Conservation (phyloP, 108 stramenopile species). For the Pseudonitzschia delicatissima region DNA sequence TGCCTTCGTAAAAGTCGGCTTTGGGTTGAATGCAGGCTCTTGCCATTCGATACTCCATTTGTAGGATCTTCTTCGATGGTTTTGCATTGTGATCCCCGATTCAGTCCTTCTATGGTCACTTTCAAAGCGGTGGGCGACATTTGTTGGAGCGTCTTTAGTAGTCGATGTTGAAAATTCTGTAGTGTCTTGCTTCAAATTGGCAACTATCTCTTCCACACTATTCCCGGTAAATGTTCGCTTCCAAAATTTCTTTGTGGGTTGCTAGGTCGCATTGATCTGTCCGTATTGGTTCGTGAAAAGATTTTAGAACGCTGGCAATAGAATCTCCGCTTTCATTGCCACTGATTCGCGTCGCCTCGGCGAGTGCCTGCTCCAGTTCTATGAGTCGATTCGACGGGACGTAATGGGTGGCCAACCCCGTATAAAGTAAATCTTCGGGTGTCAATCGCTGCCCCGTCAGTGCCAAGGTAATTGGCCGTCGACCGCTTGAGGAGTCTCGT, state of each 20-base stretch:
- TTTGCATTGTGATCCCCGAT: constrained; percentile 38
- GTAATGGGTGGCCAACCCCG: constrained; percentile 95
- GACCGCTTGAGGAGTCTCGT: constrained; percentile 69
- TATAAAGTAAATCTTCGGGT: constrained; percentile 79
- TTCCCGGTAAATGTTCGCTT: constrained; percentile 44
- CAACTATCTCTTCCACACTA: constrained; percentile 12
- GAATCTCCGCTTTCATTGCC: constrained; percentile 8
- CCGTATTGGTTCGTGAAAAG: constrained; percentile 36
- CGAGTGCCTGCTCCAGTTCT: constrained; percentile 52
- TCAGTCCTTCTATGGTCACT: constrained; percentile 76
- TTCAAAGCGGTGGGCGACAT: constrained; percentile 81
- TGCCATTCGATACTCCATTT: constrained; percentile 85
- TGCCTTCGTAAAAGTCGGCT: constrained; percentile 94
- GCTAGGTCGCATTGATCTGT: constrained; percentile 43
- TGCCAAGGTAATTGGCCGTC: constrained; percentile 85
- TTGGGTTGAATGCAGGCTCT: constrained; percentile 50
- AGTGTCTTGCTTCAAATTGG: constrained; percentile 44
- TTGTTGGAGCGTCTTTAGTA: constrained; percentile 56
- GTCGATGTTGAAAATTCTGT: constrained; percentile 52
- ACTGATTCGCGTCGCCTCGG: constrained; percentile 25
- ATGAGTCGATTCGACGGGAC: constrained; percentile 65
- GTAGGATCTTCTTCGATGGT: constrained; percentile 58
- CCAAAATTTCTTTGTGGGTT: constrained; percentile 47
- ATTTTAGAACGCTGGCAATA: constrained; percentile 20
- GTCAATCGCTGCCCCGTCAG: constrained; percentile 87